A percentile compares a stretch with the other conserved stretches of the same genome.
phyloP scores from a whole-genome alignment of 139 green algal genomes.

The Tetratostichococcus sp. region DNA sequence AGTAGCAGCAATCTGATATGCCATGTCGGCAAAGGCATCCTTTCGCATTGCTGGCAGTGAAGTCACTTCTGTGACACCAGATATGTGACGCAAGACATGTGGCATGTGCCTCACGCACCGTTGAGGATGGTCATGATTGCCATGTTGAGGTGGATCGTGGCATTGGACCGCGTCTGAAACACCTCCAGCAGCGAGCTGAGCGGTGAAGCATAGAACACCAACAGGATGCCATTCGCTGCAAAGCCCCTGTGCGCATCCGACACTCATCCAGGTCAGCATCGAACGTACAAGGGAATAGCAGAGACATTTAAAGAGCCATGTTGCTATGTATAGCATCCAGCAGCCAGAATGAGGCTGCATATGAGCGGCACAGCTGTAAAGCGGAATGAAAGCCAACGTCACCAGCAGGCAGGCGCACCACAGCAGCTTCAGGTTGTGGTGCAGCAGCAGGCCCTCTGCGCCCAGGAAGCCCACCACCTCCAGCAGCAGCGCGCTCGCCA shows the following conservation, averaged over 20 bases:
- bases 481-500: slow-evolving; percentile 31
- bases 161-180: slow-evolving; percentile 44
- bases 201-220: slow-evolving; percentile 62
- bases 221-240: slow-evolving; percentile 42
- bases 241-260: slow-evolving; percentile 47
- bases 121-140: slow-evolving; percentile 57
- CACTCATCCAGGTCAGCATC: too few species aligned
- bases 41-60: not conserved
- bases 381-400: too few species aligned
- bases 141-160: slow-evolving; percentile 53
- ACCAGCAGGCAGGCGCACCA: slow-evolving; percentile 10
- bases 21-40: too few species aligned
- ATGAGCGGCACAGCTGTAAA: too few species aligned
- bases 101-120: slow-evolving; percentile 27
- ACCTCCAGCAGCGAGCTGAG: slow-evolving; percentile 51
- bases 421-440: slow-evolving; percentile 19
- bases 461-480: slow-evolving; percentile 35
- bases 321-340: too few species aligned
- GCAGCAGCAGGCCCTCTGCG: slow-evolving; percentile 2
- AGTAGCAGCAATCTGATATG: too few species aligned
- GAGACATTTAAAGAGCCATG: too few species aligned
- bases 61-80: not conserved
- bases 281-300: too few species aligned
- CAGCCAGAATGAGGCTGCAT: too few species aligned
- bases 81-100: not conserved